Evolutionary conservation across 1,139 yeast genomes (phyloP).

Genomic region (Saccharomycopsis crataegensis): DNA sequence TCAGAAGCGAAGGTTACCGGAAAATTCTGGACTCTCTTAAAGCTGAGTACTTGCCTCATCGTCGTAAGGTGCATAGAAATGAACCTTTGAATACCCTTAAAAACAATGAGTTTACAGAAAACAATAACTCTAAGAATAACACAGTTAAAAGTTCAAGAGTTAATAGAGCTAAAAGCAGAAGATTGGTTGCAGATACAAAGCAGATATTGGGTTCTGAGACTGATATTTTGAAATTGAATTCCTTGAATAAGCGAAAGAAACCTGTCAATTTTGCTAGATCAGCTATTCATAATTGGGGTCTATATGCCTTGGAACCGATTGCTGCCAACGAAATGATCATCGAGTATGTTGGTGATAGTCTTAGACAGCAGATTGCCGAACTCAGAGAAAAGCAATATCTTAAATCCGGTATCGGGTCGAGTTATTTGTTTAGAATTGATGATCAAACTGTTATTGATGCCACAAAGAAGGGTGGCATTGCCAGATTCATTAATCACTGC

Average conservation of each 20-base stretch:
- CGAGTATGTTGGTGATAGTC: conserved; percentile 96
- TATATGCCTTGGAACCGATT: conserved; percentile 90
- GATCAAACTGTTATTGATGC: conserved; percentile 96
- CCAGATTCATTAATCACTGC: conserved; percentile 92
- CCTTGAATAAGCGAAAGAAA: conserved; percentile 79
- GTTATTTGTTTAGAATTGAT: conserved; percentile 86
- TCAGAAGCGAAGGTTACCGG: conserved; percentile 66
- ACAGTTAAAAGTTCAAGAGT: conserved; percentile 64
- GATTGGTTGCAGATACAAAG: conserved; percentile 85
- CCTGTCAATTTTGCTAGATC: conserved; percentile 95
- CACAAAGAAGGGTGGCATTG: conserved; percentile 94
- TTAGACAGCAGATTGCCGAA: conserved; percentile 92
- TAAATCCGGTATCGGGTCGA: conserved; percentile 91
- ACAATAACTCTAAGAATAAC: conserved; percentile 20
- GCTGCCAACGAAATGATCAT: conserved; percentile 95
- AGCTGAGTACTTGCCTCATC: conserved; percentile 72
- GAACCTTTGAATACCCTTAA: conserved; percentile 44
- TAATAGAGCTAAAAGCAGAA: conserved; percentile 80
- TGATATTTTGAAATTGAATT: conserved; percentile 68
- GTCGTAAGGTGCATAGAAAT: conserved; percentile 46
- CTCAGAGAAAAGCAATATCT: conserved; percentile 80
- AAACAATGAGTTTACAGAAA: conserved; percentile 22
- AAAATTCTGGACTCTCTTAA: conserved; percentile 71
- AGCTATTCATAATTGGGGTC: conserved; percentile 97
- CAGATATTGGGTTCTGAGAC: conserved; percentile 76